Evolutionary conservation across 257 asterid genomes (phyloP), one percentile per base, ranked within the genome.

Genomic region (Perilla frutescens): DNA sequence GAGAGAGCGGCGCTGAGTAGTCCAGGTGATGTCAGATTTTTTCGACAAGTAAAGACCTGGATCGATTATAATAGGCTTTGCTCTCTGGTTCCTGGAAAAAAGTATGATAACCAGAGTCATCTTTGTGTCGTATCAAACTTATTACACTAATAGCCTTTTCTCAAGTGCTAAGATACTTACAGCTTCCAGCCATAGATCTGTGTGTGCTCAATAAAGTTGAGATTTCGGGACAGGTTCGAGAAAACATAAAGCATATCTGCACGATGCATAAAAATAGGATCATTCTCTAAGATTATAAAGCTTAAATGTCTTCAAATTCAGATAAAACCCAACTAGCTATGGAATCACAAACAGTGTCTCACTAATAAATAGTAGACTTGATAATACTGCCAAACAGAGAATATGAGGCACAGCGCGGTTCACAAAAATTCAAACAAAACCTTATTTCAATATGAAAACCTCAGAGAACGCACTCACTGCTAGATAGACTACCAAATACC

Each of bases 131-230:
- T 36, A 40, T 15, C 20, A 55, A 48, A 68, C 41, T 12, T 51
- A 11, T 26, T 11, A 41, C 7, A 34, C 5, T 14, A 31, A 44
- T 65, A 20, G 32, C 11, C 29, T 36, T n/a, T 40, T 5, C 29
- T 48, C 34, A 36, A 68, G 44, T 32, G n/a, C 15, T 13, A n/a
- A 65, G 75, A 55, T 39, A 85, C 98, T 62, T 85, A 95, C 99
- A 95, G 79, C 80, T 95, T 95, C 99, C 99, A 95, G 58, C 99
- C 98, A n/a, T 80, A 80, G 71, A 95, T 85, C 82, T 83, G 88
- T 55, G 90, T 80, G 71, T 92, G 97, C 84, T 95, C 99, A 67
- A 95, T 88, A 62, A 92, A 95, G 83, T 95, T 92, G 87, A 92
- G 88, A 71, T 85, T 82, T 62, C 98, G 88, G 57, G 99, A 83